phyloP scores from a whole-genome alignment of 495 filamentous ascomycete genomes.

The Antarctomyces pellizariae region DNA sequence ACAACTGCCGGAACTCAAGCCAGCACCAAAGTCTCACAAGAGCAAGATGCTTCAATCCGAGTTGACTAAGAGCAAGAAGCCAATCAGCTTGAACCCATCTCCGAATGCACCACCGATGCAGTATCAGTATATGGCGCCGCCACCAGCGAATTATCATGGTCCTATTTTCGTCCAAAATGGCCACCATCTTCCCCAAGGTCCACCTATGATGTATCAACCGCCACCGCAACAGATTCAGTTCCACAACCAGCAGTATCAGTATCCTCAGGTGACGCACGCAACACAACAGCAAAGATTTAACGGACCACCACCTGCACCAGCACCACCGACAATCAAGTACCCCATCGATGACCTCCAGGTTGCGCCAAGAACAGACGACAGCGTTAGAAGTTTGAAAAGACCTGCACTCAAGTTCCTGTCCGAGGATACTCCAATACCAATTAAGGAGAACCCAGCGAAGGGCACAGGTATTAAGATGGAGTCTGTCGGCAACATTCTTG shows the following conservation, averaged over 20 bases:
- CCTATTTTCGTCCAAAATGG: no score
- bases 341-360: constrained; percentile 87
- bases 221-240: constrained; percentile 9
- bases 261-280: constrained; percentile 7
- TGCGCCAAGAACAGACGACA: constrained; percentile 29
- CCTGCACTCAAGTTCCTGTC: constrained; percentile 61
- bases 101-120: constrained; percentile 1
- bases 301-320: constrained; percentile 30
- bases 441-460: constrained; percentile 12
- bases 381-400: constrained; percentile 29
- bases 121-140: background rate
- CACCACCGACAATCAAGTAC: constrained; percentile 69
- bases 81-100: constrained; percentile 11
- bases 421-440: constrained; percentile 24
- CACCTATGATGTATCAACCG: constrained; percentile 5
- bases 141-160: no score
- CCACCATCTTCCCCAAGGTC: constrained; percentile 1
- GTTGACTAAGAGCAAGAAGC: constrained; percentile 9
- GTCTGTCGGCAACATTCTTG: constrained; percentile 56
- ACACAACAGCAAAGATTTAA: constrained; percentile 3
- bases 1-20: constrained; percentile 53
- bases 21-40: constrained; percentile 57
- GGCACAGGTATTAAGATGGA: constrained; percentile 46
- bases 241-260: constrained; percentile 8
- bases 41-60: constrained; percentile 22